These are phyloP conservation scores for Cyathus striatus DNA, from an alignment of 768 basidiomycete species.

Conservation along the genomic window DNA sequence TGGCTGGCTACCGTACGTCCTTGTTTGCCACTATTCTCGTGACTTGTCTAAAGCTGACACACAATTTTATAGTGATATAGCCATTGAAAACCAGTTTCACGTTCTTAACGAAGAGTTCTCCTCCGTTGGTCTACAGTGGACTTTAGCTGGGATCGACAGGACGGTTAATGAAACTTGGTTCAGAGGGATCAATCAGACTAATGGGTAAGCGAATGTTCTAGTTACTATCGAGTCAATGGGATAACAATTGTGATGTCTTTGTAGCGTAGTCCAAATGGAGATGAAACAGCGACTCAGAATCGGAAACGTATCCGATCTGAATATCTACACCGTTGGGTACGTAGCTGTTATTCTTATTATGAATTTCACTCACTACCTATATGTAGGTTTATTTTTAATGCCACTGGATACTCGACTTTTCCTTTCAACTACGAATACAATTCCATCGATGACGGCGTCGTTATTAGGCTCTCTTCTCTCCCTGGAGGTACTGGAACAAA, in stretches of 20 bases:
- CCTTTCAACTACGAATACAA: conserved; percentile 12
- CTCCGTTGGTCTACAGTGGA: background rate
- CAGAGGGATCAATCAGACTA: background rate
- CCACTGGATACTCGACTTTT: conserved; percentile 22
- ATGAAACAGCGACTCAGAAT: background rate
- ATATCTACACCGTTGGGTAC: background rate
- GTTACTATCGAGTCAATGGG: too few species aligned
- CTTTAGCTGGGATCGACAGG: background rate
- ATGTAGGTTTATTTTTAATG: conserved; percentile 12
- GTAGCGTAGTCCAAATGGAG: background rate
- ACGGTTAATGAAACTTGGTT: background rate
- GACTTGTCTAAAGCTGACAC: background rate
- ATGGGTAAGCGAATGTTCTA: background rate
- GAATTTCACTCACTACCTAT: background rate
- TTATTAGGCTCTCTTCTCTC: conserved; percentile 14
- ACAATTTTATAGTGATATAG: background rate
- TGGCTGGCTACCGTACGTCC: background rate
- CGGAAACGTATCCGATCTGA: background rate
- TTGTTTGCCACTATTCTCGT: background rate
- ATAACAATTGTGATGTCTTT: background rate
- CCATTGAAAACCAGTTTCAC: background rate
- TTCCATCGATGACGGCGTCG: conserved; percentile 22
- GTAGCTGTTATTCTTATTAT: background rate
- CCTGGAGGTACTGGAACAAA: conserved; percentile 16
- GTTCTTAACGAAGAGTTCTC: background rate